Base-by-base conservation (phyloP, 148 eudicot genomes). In the Limonium bicolor region DNA sequence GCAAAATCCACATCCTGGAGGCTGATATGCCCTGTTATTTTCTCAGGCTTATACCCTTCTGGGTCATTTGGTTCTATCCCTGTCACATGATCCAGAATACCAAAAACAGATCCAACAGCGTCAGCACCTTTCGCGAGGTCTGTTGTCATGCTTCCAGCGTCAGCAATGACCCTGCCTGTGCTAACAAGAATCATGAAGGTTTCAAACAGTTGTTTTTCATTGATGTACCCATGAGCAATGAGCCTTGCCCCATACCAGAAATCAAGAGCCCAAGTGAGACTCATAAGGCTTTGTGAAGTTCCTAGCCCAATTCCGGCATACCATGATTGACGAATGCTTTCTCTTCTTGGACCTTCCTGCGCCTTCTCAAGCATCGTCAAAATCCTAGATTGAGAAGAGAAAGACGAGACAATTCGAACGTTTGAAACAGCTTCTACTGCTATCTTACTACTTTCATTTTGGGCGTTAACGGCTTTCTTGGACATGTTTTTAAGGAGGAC, bases 231-330 rank as follows among this genome's bases (percentile, higher is more conserved):
- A 0, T 66, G 67, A 3, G 75, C 52, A 1, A 86, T 73, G 36
- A 86, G 69, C 50, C 46, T 67, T 20, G 85, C 88, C 7, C 96
- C 96, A 20, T 82, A 86, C 96, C 96, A 86, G 49, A 78, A 86
- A 48, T 71, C 85, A 6, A 82, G 45, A 34, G 85, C 96, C 85
- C 87, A 76, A 15, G 73, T 66, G 47, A 64, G 69, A 0, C 79
- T 55, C 69, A 69, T 62, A 2, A 86, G 58, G 23, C 73, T 56
- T 20, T 82, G 81, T 9, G 94, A 68, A 1, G 73, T 53, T 15
- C 82, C 96, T 0, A 82, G 71, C 31, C 88, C 94, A 10, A 86
- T 51, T 1, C 96, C 96, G 0, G 87, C 93, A 24, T 62, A 78
- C 96, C 87, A 75, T 0, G 94, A 76, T 26, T 78, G 82, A 15